phyloP scores from a whole-genome alignment of 352 stramenopile species.

The Phytopythium helicoides region DNA sequence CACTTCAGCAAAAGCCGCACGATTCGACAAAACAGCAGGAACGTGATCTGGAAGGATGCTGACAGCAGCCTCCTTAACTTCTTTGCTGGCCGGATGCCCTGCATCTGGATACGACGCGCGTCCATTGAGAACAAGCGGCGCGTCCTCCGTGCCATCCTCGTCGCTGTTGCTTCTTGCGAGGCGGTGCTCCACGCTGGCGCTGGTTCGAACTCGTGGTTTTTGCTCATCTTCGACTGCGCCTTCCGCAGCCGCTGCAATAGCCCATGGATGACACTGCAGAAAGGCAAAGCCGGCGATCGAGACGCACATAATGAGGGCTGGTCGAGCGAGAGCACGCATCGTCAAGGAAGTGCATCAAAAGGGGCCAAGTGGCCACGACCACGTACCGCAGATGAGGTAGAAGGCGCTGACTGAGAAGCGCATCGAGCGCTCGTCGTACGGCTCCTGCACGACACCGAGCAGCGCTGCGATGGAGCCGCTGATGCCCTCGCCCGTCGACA shows the following conservation, averaged over 20 bases:
- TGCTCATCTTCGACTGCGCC: background rate
- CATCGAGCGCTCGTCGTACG: conserved; percentile 34
- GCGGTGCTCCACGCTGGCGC: conserved; percentile 1
- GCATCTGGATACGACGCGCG: conserved; percentile 12
- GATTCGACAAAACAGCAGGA: conserved; percentile 11
- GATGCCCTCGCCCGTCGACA: conserved; percentile 63
- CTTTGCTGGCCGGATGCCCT: too few species aligned
- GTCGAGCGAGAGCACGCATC: too few species aligned
- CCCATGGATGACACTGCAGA: conserved; percentile 45
- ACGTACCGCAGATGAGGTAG: conserved; percentile 58
- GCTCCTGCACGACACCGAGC: conserved; percentile 55
- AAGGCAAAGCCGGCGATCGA: conserved; percentile 55
- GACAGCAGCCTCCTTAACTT: too few species aligned
- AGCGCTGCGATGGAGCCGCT: conserved; percentile 61
- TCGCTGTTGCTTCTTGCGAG: conserved; percentile 3
- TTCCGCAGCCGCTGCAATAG: conserved; percentile 10
- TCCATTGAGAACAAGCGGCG: conserved; percentile 15
- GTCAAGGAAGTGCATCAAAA: too few species aligned
- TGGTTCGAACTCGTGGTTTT: conserved; percentile 5
- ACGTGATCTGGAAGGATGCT: too few species aligned
- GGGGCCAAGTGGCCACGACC: too few species aligned
- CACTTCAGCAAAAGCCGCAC: conserved; percentile 30
- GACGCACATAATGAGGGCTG: conserved; percentile 50
- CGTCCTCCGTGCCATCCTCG: conserved; percentile 9
- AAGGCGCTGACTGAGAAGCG: conserved; percentile 60